Conservation (phyloP, 1,284 basidiomycete species). For the Volvariella volvacea region DNA sequence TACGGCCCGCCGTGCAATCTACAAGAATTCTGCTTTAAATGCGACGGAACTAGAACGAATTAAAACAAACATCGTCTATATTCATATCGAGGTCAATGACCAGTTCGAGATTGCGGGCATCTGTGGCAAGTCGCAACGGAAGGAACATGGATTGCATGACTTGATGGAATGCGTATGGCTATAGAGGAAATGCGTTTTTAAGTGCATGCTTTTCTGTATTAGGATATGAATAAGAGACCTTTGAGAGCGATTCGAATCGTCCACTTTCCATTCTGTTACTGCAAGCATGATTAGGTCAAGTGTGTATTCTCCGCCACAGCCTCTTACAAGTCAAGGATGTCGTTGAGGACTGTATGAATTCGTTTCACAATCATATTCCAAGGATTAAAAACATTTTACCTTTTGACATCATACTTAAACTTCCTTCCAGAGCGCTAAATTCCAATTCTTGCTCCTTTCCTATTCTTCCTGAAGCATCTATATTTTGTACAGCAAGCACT, state of each 20-base stretch:
- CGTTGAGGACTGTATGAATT: conserved; percentile 67
- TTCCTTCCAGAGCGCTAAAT: conserved; percentile 75
- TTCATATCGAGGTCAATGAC: conserved; percentile 64
- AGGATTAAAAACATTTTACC: conserved; percentile 29
- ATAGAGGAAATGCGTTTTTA: neutral
- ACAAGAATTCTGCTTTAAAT: neutral
- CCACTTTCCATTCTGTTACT: conserved; percentile 75
- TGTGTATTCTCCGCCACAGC: conserved; percentile 1
- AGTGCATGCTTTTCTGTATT: neutral
- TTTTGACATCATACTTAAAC: conserved; percentile 85
- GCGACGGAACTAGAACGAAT: neutral
- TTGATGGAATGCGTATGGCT: conserved; percentile 82
- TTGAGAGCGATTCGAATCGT: conserved; percentile 65
- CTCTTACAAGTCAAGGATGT: conserved; percentile 77
- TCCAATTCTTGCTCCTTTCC: conserved; percentile 68
- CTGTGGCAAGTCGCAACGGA: conserved; percentile 68
- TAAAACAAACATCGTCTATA: conserved; percentile 52
- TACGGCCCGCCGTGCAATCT: conserved; percentile 49
- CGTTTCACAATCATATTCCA: conserved; percentile 23
- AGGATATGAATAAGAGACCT: conserved; percentile 26
- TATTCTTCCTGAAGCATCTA: conserved; percentile 67
- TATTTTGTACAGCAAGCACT: conserved; percentile 87
- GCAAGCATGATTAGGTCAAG: conserved; percentile 1
- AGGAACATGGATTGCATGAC: conserved; percentile 77
- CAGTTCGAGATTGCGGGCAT: conserved; percentile 65